Conservation (phyloP, 2,329 filamentous ascomycete species). For the Phaeosphaeria sp. region DNA sequence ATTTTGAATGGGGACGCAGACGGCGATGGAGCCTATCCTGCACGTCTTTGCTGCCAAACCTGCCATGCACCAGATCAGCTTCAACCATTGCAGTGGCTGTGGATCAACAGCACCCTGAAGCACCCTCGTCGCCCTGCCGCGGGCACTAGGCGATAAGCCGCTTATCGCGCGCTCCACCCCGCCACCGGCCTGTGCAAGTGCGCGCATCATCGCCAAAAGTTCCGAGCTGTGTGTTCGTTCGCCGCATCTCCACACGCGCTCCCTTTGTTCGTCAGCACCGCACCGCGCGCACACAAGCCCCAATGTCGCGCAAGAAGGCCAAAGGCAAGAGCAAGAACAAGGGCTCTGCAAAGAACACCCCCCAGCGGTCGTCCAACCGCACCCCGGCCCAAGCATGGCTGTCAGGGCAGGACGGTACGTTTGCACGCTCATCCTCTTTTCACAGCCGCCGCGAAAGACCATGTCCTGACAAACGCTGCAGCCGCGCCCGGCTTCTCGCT, state of each 20-base stretch:
- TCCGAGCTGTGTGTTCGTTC: constrained; percentile 1
- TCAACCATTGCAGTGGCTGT: no score
- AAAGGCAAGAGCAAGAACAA: constrained; percentile 32
- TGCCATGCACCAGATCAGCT: no score
- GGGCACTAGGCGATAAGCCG: constrained; percentile 3
- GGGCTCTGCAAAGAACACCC: constrained; percentile 25
- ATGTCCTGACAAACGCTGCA: constrained; percentile 25
- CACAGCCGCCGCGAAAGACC: constrained; percentile 3
- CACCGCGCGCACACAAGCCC: background rate
- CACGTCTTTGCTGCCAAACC: background rate
- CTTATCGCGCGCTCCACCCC: background rate
- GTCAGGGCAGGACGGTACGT: constrained; percentile 26
- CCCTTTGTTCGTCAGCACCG: background rate
- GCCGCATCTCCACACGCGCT: background rate
- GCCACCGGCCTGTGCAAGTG: background rate
- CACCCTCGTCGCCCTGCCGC: background rate
- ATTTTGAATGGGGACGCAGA: background rate
- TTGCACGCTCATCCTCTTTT: constrained; percentile 10
- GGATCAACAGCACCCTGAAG: background rate
- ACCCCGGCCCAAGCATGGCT: constrained; percentile 19
- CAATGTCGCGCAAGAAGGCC: constrained; percentile 39
- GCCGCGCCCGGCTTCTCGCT: constrained; percentile 52
- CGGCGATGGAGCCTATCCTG: no score
- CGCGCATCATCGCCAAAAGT: constrained; percentile 10
- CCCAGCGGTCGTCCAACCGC: constrained; percentile 25